phyloP scores from a whole-genome alignment of 257 asterid genomes.

The Parsonsia alboflavescens region DNA sequence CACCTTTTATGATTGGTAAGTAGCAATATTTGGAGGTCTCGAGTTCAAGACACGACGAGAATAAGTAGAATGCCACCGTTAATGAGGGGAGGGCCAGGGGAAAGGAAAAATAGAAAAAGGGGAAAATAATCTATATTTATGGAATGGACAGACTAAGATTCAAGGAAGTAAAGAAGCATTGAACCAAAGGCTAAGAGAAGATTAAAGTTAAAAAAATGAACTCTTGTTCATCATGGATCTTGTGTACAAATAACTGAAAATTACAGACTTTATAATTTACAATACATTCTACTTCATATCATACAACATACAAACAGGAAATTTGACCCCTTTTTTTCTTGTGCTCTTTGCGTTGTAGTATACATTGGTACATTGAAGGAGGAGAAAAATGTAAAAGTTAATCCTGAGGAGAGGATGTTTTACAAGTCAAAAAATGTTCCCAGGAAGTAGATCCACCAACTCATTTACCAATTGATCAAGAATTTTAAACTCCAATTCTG shows the following conservation, averaged over 20 bases:
- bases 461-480: constrained; percentile 47
- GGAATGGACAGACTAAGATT: too few relatives aligned
- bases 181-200: too few relatives aligned
- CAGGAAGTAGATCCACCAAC: constrained; percentile 23
- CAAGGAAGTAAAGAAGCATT: too few relatives aligned
- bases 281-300: not conserved
- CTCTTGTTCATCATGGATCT: not conserved
- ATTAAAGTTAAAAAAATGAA: too few relatives aligned
- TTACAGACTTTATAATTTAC: not conserved
- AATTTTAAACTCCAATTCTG: constrained; percentile 36
- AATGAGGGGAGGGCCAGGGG: too few relatives aligned
- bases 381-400: not conserved
- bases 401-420: not conserved
- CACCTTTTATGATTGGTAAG: too few relatives aligned
- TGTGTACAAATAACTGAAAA: not conserved
- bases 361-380: not conserved
- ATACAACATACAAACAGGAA: not conserved
- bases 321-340: not conserved
- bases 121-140: too few relatives aligned
- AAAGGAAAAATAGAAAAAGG: too few relatives aligned
- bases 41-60: too few relatives aligned
- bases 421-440: constrained; percentile 5
- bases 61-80: too few relatives aligned
- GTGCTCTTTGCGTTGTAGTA: not conserved
- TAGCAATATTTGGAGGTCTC: too few relatives aligned